Base-by-base conservation (phyloP, 139 green algal species). In the Chlamydomonas applanata region DNA sequence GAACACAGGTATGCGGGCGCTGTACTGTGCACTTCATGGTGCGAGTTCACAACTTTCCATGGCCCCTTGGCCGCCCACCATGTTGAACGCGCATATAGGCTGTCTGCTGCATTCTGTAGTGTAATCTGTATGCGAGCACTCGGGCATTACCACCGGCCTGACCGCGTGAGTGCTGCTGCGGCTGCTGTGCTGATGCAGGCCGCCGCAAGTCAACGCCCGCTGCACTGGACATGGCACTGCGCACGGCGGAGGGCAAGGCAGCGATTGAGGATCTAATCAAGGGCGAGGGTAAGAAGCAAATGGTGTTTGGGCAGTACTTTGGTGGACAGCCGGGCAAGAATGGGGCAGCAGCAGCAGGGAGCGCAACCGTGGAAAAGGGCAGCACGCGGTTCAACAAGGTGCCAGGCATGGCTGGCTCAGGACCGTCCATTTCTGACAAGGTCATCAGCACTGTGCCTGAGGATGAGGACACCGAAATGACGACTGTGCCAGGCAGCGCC, bases 301-400 rank as follows among this genome's bases (percentile, higher is more conserved):
- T 85, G 57, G 80, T 80, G 0, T 85, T 85, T 40, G 80, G 74
- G 14, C 79, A 86, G 61, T 86, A 86, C 69, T 86, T 86, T 63
- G 80, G 72, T 7, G 72, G 73, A 1, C 65, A 2, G 57, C 57
- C 1, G 30, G 75, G 68, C 68, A 71, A 72, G 36, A 45, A 40
- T 11, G 66, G 34, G 3, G 66, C 66, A 1, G 66, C 69, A 1
- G 73, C 73, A 3, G 73, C 73, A 19, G 73, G 49, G 0, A 63
- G 4, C 14, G 53, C 53, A 61, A 7, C 3, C 22, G 22, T 14
- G 22, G n/a, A 7, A 9, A 61, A 27, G 19, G 53, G 53, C 11
- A 49, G 40, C 40, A 19, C 40, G 40, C 40, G 40, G 40, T 49
- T 49, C 40, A 49, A 78, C n/a, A 78, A 73, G 64, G 61, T 67